Base-by-base conservation (phyloP, 371 early-diverging fungal genomes). In the Catenaria anguillulae region DNA sequence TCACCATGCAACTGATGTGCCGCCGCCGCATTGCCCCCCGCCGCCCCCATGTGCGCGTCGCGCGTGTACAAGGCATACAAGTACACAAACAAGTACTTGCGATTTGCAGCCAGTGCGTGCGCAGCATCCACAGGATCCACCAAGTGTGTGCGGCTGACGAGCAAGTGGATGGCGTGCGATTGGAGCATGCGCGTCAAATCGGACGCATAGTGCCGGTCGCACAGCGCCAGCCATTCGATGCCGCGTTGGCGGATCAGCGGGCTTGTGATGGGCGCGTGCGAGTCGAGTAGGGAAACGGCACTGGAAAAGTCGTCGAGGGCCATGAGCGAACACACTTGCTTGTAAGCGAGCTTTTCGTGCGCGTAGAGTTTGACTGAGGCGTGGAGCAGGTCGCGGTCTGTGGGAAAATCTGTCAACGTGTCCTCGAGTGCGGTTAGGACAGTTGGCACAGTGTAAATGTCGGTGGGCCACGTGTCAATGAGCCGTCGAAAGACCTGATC, bases 361-460 rank as follows among this genome's bases (percentile, higher is more conserved):
- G 70, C 84, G 74, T 81, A 90, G 84, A 93, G 70, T 56, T 84
- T 80, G 48, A 88, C 84, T 58, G 87, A 77, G 40, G 81, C 81
- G 62, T 85, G 84, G 67, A 86, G 73, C 45, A 92, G 70, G 5
- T 77, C 59, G 29, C 67, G 67, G 62, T 83, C 75, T 15, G 80
- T 69, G 3, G 66, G 67, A 6, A 63, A 56, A 2, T 37, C 35
- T 35, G 67, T 69, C 50, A 83, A 62, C 33, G 72, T 73, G 56
- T 83, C 85, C 66, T 91, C 88, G 5, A 88, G 84, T 4, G 86
- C 86, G 0, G 84, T 79, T 60, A 68, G 82, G 4, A 93, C 84
- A 59, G 74, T 84, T 17, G 77, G 76, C 5, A 86, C 67, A 43
- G 81, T 79, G 70, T 90, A 95, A 3, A 92, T 66, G 0, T 73